These are phyloP conservation scores for Ganoderma multipileum DNA, from an alignment of 1,284 basidiomycete species.

Conservation along the genomic window DNA sequence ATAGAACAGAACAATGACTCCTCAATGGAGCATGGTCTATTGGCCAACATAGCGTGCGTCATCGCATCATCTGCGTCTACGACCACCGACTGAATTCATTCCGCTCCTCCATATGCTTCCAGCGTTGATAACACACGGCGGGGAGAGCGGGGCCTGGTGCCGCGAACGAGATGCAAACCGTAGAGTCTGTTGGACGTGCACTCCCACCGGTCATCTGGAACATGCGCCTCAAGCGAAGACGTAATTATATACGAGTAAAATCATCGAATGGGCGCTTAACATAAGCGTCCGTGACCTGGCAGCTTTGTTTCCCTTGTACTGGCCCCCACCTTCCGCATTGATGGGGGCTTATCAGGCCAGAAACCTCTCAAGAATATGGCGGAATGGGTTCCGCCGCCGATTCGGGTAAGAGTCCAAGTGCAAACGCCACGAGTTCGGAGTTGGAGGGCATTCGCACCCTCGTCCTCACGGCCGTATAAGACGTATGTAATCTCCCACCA, in stretches of 20 bases:
- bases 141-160: not conserved
- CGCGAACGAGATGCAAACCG: conserved; percentile 5
- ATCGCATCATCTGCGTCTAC: conserved; percentile 15
- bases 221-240: conserved; percentile 19
- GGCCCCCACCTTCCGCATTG: conserved; percentile 17
- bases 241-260: conserved; percentile 27
- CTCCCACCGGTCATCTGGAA: conserved; percentile 16
- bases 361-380: conserved; percentile 22
- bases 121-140: not conserved
- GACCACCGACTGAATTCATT: conserved; percentile 3
- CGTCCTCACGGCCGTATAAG: conserved; percentile 33
- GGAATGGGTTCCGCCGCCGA: conserved; percentile 28
- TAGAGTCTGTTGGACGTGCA: conserved; percentile 10
- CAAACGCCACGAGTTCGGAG: conserved; percentile 35
- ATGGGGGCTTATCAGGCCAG: conserved; percentile 24
- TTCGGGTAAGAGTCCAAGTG: conserved; percentile 25
- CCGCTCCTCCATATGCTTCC: not conserved
- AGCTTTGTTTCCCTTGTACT: conserved; percentile 14
- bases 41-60: conserved; percentile 17
- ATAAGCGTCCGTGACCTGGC: conserved; percentile 25
- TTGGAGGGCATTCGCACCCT: conserved; percentile 33
- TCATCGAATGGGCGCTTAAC: conserved; percentile 21
- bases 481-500: conserved; percentile 39
- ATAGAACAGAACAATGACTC: conserved; percentile 27
- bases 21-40: conserved; percentile 24